Conservation (phyloP, 768 basidiomycete species). For the Cyathus striatus region DNA sequence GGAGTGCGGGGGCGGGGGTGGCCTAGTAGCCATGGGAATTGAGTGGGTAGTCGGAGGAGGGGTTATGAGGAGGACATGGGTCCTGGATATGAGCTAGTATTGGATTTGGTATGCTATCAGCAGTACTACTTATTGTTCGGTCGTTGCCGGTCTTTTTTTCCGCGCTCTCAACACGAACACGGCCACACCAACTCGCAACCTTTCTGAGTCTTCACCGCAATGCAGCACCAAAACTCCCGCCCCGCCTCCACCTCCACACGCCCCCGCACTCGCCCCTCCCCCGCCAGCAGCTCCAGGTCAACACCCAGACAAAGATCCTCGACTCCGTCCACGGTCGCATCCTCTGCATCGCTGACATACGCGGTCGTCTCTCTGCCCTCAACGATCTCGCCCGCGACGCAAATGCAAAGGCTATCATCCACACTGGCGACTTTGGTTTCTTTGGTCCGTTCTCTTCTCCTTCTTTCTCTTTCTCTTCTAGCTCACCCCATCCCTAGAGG, state of each 20-base stretch:
- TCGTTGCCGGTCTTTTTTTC: too few relatives aligned
- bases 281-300: constrained; percentile 50
- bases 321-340: constrained; percentile 81
- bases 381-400: constrained; percentile 88
- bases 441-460: constrained; percentile 60
- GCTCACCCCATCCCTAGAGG: constrained; percentile 39
- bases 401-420: constrained; percentile 89
- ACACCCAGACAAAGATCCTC: constrained; percentile 75
- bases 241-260: constrained; percentile 60
- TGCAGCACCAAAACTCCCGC: constrained; percentile 54
- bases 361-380: constrained; percentile 81
- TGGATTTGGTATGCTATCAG: too few relatives aligned
- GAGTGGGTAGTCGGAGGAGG: too few relatives aligned
- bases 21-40: too few relatives aligned
- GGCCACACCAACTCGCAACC: too few relatives aligned
- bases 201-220: too few relatives aligned
- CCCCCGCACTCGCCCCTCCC: constrained; percentile 52
- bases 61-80: too few relatives aligned
- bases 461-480: constrained; percentile 2
- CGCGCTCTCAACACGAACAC: too few relatives aligned
- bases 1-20: too few relatives aligned
- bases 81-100: too few relatives aligned
- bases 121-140: too few relatives aligned
- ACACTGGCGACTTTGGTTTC: constrained; percentile 99
- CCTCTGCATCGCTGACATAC: constrained; percentile 92